Evolutionary conservation across 2,329 filamentous ascomycete species (phyloP).

Genomic region (Colletotrichum sidae): DNA sequence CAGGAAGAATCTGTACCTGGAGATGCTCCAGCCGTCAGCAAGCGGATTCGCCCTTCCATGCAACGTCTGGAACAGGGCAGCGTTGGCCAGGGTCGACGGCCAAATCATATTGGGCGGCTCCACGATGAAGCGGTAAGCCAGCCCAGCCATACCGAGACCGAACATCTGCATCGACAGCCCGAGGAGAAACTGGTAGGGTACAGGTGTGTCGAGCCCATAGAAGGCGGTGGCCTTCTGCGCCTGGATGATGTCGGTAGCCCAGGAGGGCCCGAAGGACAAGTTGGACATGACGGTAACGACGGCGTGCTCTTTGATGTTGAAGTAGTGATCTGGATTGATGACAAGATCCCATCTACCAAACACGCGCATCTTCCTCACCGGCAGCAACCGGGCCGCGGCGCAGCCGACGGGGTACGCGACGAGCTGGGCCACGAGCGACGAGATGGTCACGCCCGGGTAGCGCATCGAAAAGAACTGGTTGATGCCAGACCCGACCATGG

Average conservation of each 20-base stretch:
- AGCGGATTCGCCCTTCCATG: constrained; percentile 52
- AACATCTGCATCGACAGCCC: constrained; percentile 59
- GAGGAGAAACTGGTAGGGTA: constrained; percentile 58
- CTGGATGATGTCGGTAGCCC: constrained; percentile 57
- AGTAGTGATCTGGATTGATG: constrained; percentile 59
- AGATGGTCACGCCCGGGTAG: constrained; percentile 50
- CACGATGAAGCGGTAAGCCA: constrained; percentile 56
- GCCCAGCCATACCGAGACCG: constrained; percentile 58
- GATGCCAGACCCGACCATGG: constrained; percentile 44
- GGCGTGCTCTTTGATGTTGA: constrained; percentile 65
- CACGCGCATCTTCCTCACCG: constrained; percentile 45
- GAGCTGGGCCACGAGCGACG: constrained; percentile 51
- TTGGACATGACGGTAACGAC: constrained; percentile 67
- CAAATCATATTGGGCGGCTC: constrained; percentile 59
- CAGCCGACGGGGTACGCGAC: constrained; percentile 51
- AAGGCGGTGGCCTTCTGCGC: constrained; percentile 57
- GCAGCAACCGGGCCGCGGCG: constrained; percentile 47
- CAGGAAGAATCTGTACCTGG: constrained; percentile 51
- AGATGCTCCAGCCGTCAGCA: constrained; percentile 50
- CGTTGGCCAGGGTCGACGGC: constrained; percentile 58
- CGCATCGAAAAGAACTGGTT: constrained; percentile 54
- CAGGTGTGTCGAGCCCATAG: constrained; percentile 50
- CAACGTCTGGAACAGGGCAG: constrained; percentile 55
- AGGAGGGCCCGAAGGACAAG: constrained; percentile 53
- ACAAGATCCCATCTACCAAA: constrained; percentile 48